Base-by-base conservation (phyloP, 106 monocot species). In the Alisma plantagoaquatica region DNA sequence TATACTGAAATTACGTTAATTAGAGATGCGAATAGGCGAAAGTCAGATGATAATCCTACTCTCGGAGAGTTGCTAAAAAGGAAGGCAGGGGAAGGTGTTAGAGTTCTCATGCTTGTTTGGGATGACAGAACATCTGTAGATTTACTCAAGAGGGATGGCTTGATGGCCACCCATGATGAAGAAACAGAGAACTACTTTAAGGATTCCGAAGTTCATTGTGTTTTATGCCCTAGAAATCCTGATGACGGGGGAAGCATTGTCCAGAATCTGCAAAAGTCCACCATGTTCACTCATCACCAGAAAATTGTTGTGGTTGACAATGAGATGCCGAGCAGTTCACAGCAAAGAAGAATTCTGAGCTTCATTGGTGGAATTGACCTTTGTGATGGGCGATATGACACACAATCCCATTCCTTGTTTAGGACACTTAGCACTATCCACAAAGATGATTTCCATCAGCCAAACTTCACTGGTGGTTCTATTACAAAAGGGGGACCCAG, bases 251-350 rank as follows among this genome's bases (percentile, higher is more conserved):
- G 73, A 12, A 85, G 79, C 58, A 33, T 79, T 46, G 75, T 84
- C 43, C 79, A 84, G 56, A 72, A 72, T 35, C 69, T 84, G 24
- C 46, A 84, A 53, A 72, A 75, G 23, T 64, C 84, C 9, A 66
- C 79, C 60, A 75, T 84, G 75, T 79, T 84, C 57, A 84, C 79
- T 47, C 84, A 84, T 55, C 84, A 84, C 46, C 84, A 84, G 42
- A 84, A 84, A 59, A 79, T 79, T 51, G 72, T 84, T 23, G 72
- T 79, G 20, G 79, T 72, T 2, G 84, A 84, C 48, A 69, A 60
- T 41, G 72, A 69, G 56, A 77, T 73, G 82, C 76, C 77, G 11
- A 68, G 25, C 31, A 20, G 53, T 16, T 63, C 69, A 7, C 73
- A 57, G 32, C 45, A 43, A 52, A 56, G 84, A 44, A 76, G 73